A percentile compares a stretch with the other conserved stretches of the same genome.
Conservation (phyloP, 805 yeast species). For the Candida boleticola region DNA sequence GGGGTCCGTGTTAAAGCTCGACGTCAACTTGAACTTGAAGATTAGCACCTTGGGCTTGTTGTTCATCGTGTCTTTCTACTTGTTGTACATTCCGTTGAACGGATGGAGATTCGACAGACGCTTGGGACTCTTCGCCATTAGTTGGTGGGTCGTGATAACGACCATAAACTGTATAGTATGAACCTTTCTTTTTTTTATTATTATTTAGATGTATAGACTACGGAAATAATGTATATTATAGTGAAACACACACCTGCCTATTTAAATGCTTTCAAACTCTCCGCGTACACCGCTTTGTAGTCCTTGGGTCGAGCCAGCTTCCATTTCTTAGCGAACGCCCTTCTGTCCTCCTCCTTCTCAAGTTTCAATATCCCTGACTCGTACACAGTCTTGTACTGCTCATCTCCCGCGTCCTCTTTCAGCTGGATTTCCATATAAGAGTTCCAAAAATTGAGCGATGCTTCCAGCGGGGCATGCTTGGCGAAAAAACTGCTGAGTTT, state of each 20-base stretch:
- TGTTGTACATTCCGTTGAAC: conserved; percentile 29
- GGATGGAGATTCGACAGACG: conserved; percentile 32
- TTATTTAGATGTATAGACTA: no score
- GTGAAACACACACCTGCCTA: no score
- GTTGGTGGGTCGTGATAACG: conserved; percentile 21
- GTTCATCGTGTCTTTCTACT: conserved; percentile 17
- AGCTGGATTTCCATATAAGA: not conserved
- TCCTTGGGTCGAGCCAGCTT: not conserved
- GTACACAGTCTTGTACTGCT: not conserved
- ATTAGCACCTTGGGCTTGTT: conserved; percentile 26
- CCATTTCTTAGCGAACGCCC: not conserved
- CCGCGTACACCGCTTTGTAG: not conserved
- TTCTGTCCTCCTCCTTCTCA: not conserved
- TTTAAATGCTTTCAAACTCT: not conserved
- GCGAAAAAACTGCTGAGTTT: not conserved
- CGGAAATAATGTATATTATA: no score
- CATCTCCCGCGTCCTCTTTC: not conserved
- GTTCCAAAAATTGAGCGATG: not conserved
- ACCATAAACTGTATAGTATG: conserved; percentile 12
- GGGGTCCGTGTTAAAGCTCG: conserved; percentile 11
- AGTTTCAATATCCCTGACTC: not conserved
- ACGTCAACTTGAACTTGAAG: conserved; percentile 20
- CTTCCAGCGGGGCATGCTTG: not conserved
- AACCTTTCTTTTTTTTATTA: no score
- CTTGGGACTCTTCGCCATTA: conserved; percentile 23